phyloP scores from a whole-genome alignment of 768 basidiomycete species.

The Suillus plorans region DNA sequence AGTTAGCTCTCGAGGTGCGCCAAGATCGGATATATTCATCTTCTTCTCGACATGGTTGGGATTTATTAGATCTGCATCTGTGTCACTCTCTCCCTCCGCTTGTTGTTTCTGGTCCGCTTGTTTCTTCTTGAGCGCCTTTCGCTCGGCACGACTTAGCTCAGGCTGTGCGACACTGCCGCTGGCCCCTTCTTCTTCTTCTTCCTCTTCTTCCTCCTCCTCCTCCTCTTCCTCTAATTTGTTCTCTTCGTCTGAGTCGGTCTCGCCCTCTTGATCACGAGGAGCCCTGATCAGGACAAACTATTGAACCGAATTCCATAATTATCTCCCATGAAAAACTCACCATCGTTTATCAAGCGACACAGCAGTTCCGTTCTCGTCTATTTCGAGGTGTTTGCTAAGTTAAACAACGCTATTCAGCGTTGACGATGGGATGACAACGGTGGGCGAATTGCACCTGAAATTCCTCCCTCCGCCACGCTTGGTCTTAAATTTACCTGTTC shows the following conservation, averaged over 20 bases:
- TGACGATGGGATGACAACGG: conserved; percentile 6
- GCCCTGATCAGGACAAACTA: conserved; percentile 21
- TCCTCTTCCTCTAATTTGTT: conserved; percentile 40
- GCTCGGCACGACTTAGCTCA: conserved; percentile 69
- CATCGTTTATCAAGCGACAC: conserved; percentile 45
- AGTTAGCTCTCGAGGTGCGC: conserved; percentile 56
- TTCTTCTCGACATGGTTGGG: conserved; percentile 77
- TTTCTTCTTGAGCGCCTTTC: conserved; percentile 83
- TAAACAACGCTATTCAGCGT: conserved; percentile 13
- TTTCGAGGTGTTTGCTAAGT: conserved; percentile 55
- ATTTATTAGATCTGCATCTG: conserved; percentile 74
- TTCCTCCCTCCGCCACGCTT: conserved; percentile 86
- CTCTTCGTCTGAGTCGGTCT: conserved; percentile 41
- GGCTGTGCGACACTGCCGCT: conserved; percentile 35
- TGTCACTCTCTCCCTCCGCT: conserved; percentile 51
- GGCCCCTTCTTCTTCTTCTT: conserved; percentile 33
- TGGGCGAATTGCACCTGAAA: conserved; percentile 57
- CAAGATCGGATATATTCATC: conserved; percentile 74
- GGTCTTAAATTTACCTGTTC: conserved; percentile 78
- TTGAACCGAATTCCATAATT: not conserved
- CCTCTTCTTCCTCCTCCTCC: conserved; percentile 43
- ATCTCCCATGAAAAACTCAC: conserved; percentile 32
- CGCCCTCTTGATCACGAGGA: conserved; percentile 40
- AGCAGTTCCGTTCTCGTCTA: conserved; percentile 59
- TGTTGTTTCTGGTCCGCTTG: conserved; percentile 45